These are phyloP conservation scores for Ceriops tagal DNA, from an alignment of 345 rosid species.

Conservation along the genomic window DNA sequence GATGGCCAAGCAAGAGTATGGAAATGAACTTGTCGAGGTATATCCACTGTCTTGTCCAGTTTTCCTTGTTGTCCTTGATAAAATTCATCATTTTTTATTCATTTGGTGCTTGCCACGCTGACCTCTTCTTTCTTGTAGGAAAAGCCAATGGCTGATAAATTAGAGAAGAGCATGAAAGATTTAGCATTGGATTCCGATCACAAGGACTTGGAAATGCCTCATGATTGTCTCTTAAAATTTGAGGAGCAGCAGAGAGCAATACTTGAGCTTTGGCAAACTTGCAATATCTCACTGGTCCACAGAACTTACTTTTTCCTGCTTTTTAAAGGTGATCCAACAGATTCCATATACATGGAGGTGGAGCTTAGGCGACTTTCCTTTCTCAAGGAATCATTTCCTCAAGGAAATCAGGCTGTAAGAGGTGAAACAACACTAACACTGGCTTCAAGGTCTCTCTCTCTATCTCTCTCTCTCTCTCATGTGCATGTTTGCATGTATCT, in stretches of 20 bases:
- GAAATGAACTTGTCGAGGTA: slow-evolving; percentile 38
- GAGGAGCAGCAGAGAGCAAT: slow-evolving; percentile 59
- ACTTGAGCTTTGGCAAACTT: slow-evolving; percentile 80
- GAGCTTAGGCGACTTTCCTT: slow-evolving; percentile 84
- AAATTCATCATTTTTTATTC: background rate
- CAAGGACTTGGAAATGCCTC: slow-evolving; percentile 34
- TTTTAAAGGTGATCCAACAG: slow-evolving; percentile 83
- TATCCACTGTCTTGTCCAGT: slow-evolving; percentile 27
- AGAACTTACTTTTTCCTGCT: slow-evolving; percentile 94
- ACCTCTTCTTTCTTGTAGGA: slow-evolving; percentile 11
- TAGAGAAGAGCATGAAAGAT: slow-evolving; percentile 47
- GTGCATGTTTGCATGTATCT: background rate
- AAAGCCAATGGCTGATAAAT: slow-evolving; percentile 26
- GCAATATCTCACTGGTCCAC: slow-evolving; percentile 78
- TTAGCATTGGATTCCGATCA: slow-evolving; percentile 58
- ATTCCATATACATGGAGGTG: slow-evolving; percentile 89
- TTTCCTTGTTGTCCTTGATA: background rate
- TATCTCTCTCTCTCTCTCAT: slow-evolving; percentile 5
- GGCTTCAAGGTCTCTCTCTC: slow-evolving; percentile 59
- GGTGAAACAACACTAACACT: slow-evolving; percentile 55
- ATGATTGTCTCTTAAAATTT: slow-evolving; percentile 63
- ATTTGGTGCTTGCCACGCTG: slow-evolving; percentile 7
- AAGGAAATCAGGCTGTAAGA: slow-evolving; percentile 50
- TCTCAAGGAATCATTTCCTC: slow-evolving; percentile 74
- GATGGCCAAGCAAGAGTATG: slow-evolving; percentile 56